These are phyloP conservation scores for Geranium rotundifolium DNA, from an alignment of 345 rosid species.

Conservation along the genomic window DNA sequence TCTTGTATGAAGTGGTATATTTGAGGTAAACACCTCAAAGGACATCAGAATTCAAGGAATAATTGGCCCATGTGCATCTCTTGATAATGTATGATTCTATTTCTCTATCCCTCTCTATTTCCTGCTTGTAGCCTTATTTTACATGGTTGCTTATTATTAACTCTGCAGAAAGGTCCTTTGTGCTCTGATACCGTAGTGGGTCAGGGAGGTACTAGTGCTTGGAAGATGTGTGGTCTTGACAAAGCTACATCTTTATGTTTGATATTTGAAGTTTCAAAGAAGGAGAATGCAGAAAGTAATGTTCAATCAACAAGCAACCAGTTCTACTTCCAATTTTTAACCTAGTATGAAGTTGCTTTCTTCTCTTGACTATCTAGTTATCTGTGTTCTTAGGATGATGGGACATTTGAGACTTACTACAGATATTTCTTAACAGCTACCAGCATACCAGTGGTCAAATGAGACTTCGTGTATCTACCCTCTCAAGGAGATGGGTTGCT, in stretches of 20 bases:
- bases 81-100: slow-evolving; percentile 54
- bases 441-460: slow-evolving; percentile 76
- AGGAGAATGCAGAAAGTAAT: slow-evolving; percentile 53
- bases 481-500: slow-evolving; percentile 93
- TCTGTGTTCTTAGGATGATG: slow-evolving; percentile 10
- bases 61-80: slow-evolving; percentile 88
- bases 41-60: slow-evolving; percentile 78
- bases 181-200: slow-evolving; percentile 70
- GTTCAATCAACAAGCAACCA: slow-evolving; percentile 65
- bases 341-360: slow-evolving; percentile 47
- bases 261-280: slow-evolving; percentile 68
- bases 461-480: slow-evolving; percentile 85
- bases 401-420: slow-evolving; percentile 11
- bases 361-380: neutral
- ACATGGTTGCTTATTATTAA: slow-evolving; percentile 13
- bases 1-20: slow-evolving; percentile 57
- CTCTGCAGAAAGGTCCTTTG: slow-evolving; percentile 79
- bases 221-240: slow-evolving; percentile 98
- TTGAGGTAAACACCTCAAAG: slow-evolving; percentile 83
- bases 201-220: slow-evolving; percentile 84
- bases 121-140: slow-evolving; percentile 3
- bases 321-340: slow-evolving; percentile 82
- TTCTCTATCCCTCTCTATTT: slow-evolving; percentile 1
- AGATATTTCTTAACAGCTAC: slow-evolving; percentile 44
- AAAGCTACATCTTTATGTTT: slow-evolving; percentile 77